Base-by-base conservation (phyloP, 495 filamentous ascomycete species). In the Thermothielavioides terrestris region DNA sequence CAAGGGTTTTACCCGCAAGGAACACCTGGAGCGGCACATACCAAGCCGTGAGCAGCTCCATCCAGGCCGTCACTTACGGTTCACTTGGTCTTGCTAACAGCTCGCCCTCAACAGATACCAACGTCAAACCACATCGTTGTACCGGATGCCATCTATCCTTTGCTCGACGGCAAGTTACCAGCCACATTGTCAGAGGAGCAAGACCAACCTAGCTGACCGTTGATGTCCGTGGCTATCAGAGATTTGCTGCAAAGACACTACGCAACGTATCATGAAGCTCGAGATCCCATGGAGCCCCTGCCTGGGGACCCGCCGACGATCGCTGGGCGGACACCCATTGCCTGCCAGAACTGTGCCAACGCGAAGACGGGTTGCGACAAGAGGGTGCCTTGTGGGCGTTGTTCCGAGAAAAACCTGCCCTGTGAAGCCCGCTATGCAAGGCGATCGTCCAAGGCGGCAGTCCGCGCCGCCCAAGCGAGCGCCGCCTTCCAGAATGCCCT, bases 351-450 rank as follows among this genome's bases (percentile, higher is more conserved):
- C 57, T 82, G 79, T 56, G 75, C 78, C 15, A 78, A 68, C 53
- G 78, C 79, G 20, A 82, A 82, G 65, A 82, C 80, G 5, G 78
- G 75, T n/a, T 85, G 82, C 57, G 82, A 85, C 56, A 84, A 84
- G 62, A 71, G 71, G 60, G 72, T 80, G 10, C 80, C 81, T 9
- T 83, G 79, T 59, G 70, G 71, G 35, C 67, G 80, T 49, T 83
- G 80, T 57, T 59, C 71, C 2, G 73, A 75, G 22, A 76, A 82
- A 57, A 77, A 77, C 55, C 68, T 83, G 11, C 49, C 64, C 12
- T 84, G 80, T 54, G 70, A 69, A 32, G 61, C 77, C 18, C 66
- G 80, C 12, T 79, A 72, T 47, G 79, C 79, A 5, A 70, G 80
- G 7, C 68, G 78, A 40, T 70, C 75, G 1, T 72, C 77, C 15